Evolutionary conservation across 2,329 filamentous ascomycete genomes (phyloP).

Genomic region (Cylindrodendrum hubeiense): DNA sequence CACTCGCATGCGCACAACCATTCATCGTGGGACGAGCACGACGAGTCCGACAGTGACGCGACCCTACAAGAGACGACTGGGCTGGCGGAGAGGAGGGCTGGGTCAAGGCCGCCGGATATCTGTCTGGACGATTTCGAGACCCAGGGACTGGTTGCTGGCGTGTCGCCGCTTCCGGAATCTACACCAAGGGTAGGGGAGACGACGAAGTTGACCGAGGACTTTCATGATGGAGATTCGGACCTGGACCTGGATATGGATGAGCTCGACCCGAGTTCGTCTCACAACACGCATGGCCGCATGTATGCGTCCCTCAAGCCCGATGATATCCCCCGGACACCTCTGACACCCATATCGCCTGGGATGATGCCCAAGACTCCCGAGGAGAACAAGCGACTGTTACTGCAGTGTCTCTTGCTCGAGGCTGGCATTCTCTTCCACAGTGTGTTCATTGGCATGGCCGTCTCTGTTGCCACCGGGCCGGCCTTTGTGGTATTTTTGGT

Average conservation of each 20-base stretch:
- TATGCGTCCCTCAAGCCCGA: conserved; percentile 50
- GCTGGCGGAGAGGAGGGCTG: conserved; percentile 53
- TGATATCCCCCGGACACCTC: conserved; percentile 40
- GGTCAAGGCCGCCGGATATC: conserved; percentile 62
- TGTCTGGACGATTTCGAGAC: conserved; percentile 64
- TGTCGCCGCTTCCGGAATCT: conserved; percentile 69
- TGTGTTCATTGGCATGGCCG: conserved; percentile 88
- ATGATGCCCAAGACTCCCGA: conserved; percentile 58
- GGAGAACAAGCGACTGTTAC: conserved; percentile 74
- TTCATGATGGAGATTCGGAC: conserved; percentile 65
- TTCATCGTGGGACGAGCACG: conserved; percentile 62
- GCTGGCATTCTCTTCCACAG: conserved; percentile 88
- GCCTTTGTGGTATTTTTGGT: conserved; percentile 84
- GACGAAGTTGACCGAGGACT: conserved; percentile 48
- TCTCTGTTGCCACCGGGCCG: conserved; percentile 83
- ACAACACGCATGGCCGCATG: conserved; percentile 36
- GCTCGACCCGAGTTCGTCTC: conserved; percentile 59
- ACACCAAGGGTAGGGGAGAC: conserved; percentile 54
- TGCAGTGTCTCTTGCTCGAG: conserved; percentile 85
- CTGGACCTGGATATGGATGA: conserved; percentile 73
- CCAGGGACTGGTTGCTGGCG: conserved; percentile 68
- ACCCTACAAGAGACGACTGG: conserved; percentile 45
- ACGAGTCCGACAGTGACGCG: conserved; percentile 50
- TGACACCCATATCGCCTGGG: conserved; percentile 34
- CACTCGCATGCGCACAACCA: conserved; percentile 70